Evolutionary conservation across 169 alveolate species (phyloP).

Genomic region (Plasmodium blacklocki): DNA sequence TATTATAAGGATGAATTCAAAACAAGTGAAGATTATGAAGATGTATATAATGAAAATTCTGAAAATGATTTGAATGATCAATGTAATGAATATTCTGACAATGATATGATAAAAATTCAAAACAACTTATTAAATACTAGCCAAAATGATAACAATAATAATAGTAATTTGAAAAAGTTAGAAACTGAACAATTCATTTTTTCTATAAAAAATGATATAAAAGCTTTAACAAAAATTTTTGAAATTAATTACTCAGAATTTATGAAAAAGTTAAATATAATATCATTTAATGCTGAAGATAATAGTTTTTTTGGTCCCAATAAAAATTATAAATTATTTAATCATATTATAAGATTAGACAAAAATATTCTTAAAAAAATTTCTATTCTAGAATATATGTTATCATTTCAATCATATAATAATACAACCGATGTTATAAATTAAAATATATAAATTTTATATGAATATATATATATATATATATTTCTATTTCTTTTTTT

Average conservation of each 20-base stretch:
- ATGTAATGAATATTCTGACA: slow-evolving; percentile 18
- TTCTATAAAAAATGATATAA: slow-evolving; percentile 64
- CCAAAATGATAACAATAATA: not conserved
- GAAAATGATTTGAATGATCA: not conserved
- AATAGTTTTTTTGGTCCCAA: slow-evolving; percentile 70
- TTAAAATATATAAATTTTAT: not conserved
- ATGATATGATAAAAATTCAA: slow-evolving; percentile 31
- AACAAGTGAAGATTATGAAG: slow-evolving; percentile 18
- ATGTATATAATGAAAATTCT: slow-evolving; percentile 1
- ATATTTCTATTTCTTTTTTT: not conserved
- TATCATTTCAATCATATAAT: slow-evolving; percentile 37
- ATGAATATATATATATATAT: not conserved
- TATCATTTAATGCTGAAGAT: slow-evolving; percentile 62
- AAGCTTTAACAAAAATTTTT: slow-evolving; percentile 38
- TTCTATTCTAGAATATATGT: slow-evolving; percentile 49
- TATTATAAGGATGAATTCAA: not conserved
- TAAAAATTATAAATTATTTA: slow-evolving; percentile 46
- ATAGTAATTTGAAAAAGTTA: slow-evolving; percentile 5
- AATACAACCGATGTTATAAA: not conserved
- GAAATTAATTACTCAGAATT: slow-evolving; percentile 69
- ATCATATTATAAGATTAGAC: slow-evolving; percentile 64
- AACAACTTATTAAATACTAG: slow-evolving; percentile 24
- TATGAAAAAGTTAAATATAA: slow-evolving; percentile 63
- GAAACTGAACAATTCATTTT: slow-evolving; percentile 49
- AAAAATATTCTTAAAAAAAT: slow-evolving; percentile 54